These are phyloP conservation scores for Murraya paniculata DNA, from an alignment of 345 rosid genomes.

Conservation along the genomic window DNA sequence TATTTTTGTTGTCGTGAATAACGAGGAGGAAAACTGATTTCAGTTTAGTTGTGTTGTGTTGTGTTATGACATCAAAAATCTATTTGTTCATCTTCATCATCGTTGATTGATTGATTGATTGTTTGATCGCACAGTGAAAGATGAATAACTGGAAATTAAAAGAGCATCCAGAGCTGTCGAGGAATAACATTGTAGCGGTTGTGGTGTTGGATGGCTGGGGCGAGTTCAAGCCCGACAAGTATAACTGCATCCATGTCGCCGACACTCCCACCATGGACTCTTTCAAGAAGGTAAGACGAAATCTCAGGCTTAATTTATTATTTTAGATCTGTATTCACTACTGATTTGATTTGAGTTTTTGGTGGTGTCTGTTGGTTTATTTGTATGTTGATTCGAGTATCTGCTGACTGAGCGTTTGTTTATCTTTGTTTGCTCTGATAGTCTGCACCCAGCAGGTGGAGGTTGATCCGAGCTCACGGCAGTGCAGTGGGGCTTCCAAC, in stretches of 20 bases:
- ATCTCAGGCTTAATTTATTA: too few relatives aligned
- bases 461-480: conserved; percentile 89
- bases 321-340: too few relatives aligned
- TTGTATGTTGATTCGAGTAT: not conserved
- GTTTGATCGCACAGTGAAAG: not conserved
- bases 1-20: not conserved
- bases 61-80: not conserved
- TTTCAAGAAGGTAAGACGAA: conserved; percentile 53
- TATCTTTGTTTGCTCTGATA: conserved; percentile 12
- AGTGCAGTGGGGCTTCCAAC: conserved; percentile 90
- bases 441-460: conserved; percentile 85
- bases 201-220: conserved; percentile 99
- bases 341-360: not conserved
- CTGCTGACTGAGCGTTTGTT: not conserved
- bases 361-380: not conserved
- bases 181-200: conserved; percentile 70
- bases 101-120: not conserved
- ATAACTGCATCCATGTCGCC: conserved; percentile 87
- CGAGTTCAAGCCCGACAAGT: conserved; percentile 76
- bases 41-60: not conserved
- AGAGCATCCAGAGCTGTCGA: conserved; percentile 79
- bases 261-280: conserved; percentile 93
- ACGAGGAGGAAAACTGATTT: not conserved
- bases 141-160: conserved; percentile 77
- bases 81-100: not conserved